These are phyloP conservation scores for Medicago arabica DNA, from an alignment of 306 rosid genomes.

Conservation along the genomic window DNA sequence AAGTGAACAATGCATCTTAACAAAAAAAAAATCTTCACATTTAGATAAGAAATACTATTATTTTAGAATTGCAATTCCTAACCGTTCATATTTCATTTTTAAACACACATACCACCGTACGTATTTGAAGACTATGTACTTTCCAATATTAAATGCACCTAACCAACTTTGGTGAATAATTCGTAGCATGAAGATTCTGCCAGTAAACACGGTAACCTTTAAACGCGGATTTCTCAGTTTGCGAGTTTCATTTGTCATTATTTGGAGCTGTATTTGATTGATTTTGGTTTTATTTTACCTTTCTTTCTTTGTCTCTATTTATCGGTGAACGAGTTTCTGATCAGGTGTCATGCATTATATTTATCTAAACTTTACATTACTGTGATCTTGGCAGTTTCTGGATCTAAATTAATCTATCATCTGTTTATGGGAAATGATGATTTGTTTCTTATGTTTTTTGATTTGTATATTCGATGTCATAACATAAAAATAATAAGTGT, in stretches of 20 bases:
- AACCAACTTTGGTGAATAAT: background rate
- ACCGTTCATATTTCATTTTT: background rate
- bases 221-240: constrained; percentile 37
- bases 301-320: constrained; percentile 24
- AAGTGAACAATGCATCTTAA: no score
- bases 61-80: no score
- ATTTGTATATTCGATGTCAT: background rate
- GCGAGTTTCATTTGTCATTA: constrained; percentile 34
- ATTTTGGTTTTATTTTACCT: background rate
- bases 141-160: constrained; percentile 22
- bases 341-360: constrained; percentile 36
- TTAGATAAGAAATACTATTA: no score
- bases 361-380: constrained; percentile 21
- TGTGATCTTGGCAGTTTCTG: constrained; percentile 45
- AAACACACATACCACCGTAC: constrained; percentile 8
- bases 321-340: constrained; percentile 42
- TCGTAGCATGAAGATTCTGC: constrained; percentile 32
- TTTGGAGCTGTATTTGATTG: constrained; percentile 14
- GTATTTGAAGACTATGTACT: constrained; percentile 32
- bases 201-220: constrained; percentile 30
- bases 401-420: constrained; percentile 40
- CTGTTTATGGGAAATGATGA: constrained; percentile 47
- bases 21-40: no score
- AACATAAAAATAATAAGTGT: constrained; percentile 7
- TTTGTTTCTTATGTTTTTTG: constrained; percentile 50